phyloP scores from a whole-genome alignment of 495 filamentous ascomycete genomes.

The Neurospora cerealis region DNA sequence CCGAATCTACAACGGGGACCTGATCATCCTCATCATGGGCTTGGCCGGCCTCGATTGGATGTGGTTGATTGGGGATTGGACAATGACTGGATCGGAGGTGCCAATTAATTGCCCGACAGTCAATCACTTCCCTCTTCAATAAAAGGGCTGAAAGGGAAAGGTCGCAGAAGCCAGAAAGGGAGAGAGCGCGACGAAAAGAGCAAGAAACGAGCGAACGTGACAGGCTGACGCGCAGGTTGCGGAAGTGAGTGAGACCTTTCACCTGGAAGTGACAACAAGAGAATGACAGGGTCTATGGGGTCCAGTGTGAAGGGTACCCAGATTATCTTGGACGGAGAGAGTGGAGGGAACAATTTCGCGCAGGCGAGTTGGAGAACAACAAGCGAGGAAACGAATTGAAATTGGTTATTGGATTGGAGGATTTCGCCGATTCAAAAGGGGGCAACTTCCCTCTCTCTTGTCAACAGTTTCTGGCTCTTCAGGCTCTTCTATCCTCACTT shows the following conservation, averaged over 20 bases:
- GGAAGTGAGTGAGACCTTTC: neutral
- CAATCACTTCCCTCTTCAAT: neutral
- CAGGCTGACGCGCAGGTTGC: neutral
- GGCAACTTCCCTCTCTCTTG: neutral
- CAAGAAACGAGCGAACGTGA: neutral
- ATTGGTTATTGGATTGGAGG: neutral
- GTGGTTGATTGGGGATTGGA: neutral
- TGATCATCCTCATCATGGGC: neutral
- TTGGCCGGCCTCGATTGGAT: neutral
- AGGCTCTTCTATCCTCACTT: neutral
- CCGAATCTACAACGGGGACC: neutral
- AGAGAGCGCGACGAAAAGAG: neutral
- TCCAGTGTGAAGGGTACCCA: neutral
- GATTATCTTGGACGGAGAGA: neutral
- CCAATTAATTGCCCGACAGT: neutral
- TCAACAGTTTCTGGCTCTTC: neutral
- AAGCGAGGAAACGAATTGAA: neutral
- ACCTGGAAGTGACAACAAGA: neutral
- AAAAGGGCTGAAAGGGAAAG: neutral
- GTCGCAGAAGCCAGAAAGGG: neutral
- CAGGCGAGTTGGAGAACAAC: neutral
- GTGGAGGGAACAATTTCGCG: neutral
- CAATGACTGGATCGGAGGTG: neutral
- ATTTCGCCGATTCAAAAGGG: neutral
- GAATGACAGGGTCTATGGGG: neutral